Evolutionary conservation across 306 rosid species (phyloP), one percentile per base, ranked within the genome.

Genomic region (Glycine latifolia): DNA sequence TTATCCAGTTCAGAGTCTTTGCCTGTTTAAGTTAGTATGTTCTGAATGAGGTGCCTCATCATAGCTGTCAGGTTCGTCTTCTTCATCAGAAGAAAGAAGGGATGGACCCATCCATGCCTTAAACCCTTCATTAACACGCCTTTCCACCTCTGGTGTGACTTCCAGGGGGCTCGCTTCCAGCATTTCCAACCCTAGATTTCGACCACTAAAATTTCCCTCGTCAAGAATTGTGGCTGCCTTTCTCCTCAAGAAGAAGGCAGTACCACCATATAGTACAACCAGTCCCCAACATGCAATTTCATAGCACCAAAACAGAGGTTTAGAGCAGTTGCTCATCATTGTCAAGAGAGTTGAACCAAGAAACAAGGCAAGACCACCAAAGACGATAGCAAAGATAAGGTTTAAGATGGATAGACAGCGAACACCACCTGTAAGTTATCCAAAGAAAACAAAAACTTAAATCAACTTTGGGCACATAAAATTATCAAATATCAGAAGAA

Each of bases 51-150:
- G 76, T 70, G 76, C 91, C 83, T 85, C 93, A 50, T 88, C 89
- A 39, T 87, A 89, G 80, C 85, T 83, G 69, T 87, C 93, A 44
- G 86, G 88, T 80, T 93, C 98, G 75, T 95, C 99, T 26, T 26
- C 31, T 7, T 95, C 99, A 4, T 95, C 98, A 0, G 99, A 95
- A 35, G 99, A 95, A 79, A 93, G 87, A 86, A 93, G 93, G 71
- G 99, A 93, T 9, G 98, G 85, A 8, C 98, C 98, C 98, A 95
- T 95, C 99, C 99, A 95, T 68, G 96, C 87, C 81, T 90, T 95
- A 71, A 95, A 95, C 75, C 98, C 98, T 88, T 91, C 99, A 61
- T 78, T 89, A 50, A 92, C 94, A 54, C 92, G 90, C 78, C 97
- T 89, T 85, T 95, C 97, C 83, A 95, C 90, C 56, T 91, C 97